Conservation (phyloP, 2,329 filamentous ascomycete species). For the Sclerotinia glacialis region DNA sequence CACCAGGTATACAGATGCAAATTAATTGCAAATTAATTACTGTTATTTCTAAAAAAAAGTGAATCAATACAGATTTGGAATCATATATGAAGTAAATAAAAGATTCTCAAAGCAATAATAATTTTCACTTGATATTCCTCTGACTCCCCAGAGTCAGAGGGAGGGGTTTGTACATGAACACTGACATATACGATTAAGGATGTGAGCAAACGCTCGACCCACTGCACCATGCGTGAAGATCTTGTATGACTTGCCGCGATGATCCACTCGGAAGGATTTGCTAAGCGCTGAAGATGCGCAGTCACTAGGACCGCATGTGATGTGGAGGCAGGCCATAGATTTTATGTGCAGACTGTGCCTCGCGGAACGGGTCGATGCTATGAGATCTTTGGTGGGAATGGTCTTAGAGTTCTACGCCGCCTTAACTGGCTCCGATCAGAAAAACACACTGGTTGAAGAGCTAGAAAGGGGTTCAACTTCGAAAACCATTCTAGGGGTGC, state of each 20-base stretch:
- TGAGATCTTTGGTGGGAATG: constrained; percentile 9
- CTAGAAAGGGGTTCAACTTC: background rate
- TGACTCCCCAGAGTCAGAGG: background rate
- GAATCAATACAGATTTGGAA: no score
- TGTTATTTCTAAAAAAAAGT: no score
- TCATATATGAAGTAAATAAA: no score
- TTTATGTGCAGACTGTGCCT: constrained; percentile 17
- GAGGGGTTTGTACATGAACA: background rate
- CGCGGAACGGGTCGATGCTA: constrained; percentile 21
- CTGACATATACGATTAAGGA: constrained; percentile 1
- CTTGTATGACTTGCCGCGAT: constrained; percentile 11
- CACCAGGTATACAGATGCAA: no score
- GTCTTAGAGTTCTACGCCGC: constrained; percentile 11
- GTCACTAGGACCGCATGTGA: background rate
- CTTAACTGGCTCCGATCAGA: background rate
- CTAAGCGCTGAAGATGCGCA: constrained; percentile 18
- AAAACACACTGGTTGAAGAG: background rate
- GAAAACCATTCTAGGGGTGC: background rate
- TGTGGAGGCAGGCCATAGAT: background rate
- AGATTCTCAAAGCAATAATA: no score
- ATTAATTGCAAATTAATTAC: no score
- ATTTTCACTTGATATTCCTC: background rate
- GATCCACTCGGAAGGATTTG: constrained; percentile 2
- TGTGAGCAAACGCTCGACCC: background rate
- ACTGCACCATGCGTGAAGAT: background rate